These are phyloP conservation scores for Fagopyrum esculentum DNA, from an alignment of 148 eudicot genomes.

Conservation along the genomic window DNA sequence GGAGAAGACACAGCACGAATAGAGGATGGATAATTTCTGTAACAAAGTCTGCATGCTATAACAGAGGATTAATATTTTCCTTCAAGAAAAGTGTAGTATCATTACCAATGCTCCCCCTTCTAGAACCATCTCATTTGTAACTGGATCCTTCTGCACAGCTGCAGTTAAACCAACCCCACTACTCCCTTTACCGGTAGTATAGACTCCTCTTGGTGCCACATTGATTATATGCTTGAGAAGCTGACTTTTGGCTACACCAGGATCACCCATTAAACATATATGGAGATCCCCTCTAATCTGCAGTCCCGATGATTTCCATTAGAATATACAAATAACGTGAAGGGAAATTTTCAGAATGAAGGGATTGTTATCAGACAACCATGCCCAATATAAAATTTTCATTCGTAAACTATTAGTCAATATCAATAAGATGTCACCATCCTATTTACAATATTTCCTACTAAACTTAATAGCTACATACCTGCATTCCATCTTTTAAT, in stretches of 20 bases:
- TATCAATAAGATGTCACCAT: neutral
- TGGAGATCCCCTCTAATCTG: constrained; percentile 98
- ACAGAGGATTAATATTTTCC: neutral
- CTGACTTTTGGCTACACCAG: constrained; percentile 99
- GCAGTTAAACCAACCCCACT: constrained; percentile 99
- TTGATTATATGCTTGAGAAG: constrained; percentile 93
- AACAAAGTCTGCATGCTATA: neutral
- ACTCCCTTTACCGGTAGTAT: constrained; percentile 97
- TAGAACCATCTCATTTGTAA: constrained; percentile 94
- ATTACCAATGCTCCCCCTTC: constrained; percentile 99
- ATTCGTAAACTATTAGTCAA: neutral
- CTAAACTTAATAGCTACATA: constrained; percentile 18
- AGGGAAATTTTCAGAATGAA: neutral
- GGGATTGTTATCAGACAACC: neutral
- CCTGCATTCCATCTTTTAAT: constrained; percentile 98
- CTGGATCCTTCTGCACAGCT: constrained; percentile 97
- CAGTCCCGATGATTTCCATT: constrained; percentile 15
- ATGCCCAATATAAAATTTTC: neutral
- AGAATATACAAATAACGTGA: neutral
- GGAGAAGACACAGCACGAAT: neutral
- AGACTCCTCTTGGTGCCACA: constrained; percentile 98
- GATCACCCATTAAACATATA: constrained; percentile 98
- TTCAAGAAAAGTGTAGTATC: neutral
- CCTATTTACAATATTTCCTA: neutral
- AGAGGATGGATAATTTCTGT: too few species aligned